Evolutionary conservation across 768 basidiomycete genomes (phyloP).

Genomic region (Hydnum rufescens): DNA sequence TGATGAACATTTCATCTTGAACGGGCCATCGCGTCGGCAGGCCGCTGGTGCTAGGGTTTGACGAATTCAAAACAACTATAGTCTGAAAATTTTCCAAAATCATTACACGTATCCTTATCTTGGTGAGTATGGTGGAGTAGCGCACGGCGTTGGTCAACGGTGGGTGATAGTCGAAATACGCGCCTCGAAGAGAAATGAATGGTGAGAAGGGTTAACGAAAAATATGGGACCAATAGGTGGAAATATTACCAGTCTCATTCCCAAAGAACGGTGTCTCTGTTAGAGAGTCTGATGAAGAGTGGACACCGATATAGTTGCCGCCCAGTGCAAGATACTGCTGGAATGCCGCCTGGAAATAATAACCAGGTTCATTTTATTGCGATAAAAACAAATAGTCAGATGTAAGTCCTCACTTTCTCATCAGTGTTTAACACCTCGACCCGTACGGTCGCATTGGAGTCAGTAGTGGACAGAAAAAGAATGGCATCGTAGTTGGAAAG

Average conservation of each 20-base stretch:
- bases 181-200: too few relatives aligned
- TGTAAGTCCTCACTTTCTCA: constrained; percentile 18
- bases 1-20: constrained; percentile 16
- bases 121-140: neutral
- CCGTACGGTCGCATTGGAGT: constrained; percentile 13
- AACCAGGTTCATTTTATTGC: constrained; percentile 20
- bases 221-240: neutral
- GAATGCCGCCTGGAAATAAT: constrained; percentile 31
- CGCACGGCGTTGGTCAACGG: neutral
- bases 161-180: neutral
- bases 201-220: too few relatives aligned
- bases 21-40: constrained; percentile 20
- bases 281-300: constrained; percentile 43
- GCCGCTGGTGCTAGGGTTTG: constrained; percentile 17
- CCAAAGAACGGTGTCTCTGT: constrained; percentile 37
- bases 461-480: constrained; percentile 44
- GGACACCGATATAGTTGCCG: constrained; percentile 52
- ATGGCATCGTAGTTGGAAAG: constrained; percentile 42
- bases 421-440: neutral
- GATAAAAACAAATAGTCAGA: too few relatives aligned
- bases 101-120: neutral
- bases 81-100: constrained; percentile 13
- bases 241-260: constrained; percentile 27
- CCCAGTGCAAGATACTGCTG: constrained; percentile 44
- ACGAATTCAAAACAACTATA: constrained; percentile 9